Conservation (phyloP, 2,329 filamentous ascomycete species). For the Sporothrix schenckii region DNA sequence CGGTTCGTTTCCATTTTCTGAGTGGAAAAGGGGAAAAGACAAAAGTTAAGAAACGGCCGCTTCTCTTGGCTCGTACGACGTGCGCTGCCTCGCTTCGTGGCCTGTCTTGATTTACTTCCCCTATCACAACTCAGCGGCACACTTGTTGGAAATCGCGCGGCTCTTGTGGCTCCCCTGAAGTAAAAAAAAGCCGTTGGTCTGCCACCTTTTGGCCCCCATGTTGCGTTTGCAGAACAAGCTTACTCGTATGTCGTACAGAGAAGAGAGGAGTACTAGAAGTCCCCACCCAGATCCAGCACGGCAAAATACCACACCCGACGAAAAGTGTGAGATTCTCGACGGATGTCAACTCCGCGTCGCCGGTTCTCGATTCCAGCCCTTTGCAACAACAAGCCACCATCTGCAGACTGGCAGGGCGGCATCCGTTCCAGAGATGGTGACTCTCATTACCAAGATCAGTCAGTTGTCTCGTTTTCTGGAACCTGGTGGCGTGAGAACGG, state of each 20-base stretch:
- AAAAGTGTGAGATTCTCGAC: neutral
- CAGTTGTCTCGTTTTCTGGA: neutral
- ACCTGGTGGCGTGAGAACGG: neutral
- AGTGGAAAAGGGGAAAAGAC: neutral
- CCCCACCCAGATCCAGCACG: neutral
- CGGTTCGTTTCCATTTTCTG: neutral
- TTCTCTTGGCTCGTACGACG: neutral
- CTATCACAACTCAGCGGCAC: neutral
- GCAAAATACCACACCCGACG: too few species aligned
- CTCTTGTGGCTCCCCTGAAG: neutral
- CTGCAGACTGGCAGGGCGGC: too few species aligned
- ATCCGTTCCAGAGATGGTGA: neutral
- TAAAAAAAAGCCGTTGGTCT: neutral
- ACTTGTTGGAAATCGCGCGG: neutral
- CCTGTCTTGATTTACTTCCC: neutral
- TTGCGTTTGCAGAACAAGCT: neutral
- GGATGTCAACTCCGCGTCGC: neutral
- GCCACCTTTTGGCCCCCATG: constrained; percentile 12
- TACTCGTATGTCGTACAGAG: neutral
- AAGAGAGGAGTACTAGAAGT: neutral
- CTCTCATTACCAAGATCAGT: neutral
- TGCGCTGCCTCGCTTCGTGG: neutral
- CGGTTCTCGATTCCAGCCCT: neutral
- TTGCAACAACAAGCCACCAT: neutral
- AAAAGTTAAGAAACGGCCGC: neutral